These are phyloP conservation scores for Kwoniella europaea DNA, from an alignment of 768 basidiomycete genomes.

Conservation along the genomic window DNA sequence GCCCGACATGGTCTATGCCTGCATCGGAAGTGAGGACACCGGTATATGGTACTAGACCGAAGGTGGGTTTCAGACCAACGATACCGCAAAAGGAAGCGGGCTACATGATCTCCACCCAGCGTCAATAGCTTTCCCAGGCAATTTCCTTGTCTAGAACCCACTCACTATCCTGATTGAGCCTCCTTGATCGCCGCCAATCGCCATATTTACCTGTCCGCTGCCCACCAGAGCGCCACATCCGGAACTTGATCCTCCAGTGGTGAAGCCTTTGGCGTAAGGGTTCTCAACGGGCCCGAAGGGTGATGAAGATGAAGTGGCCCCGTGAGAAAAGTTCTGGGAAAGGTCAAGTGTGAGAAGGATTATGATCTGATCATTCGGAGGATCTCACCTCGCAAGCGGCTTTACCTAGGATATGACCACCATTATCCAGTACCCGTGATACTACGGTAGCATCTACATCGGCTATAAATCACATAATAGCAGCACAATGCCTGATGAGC, in stretches of 20 bases:
- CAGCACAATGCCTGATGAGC: background rate
- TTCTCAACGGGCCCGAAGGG: slow-evolving; percentile 62
- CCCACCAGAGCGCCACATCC: slow-evolving; percentile 62
- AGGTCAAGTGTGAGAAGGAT: background rate
- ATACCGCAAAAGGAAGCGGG: slow-evolving; percentile 62
- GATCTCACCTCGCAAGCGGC: slow-evolving; percentile 58
- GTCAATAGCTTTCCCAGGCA: background rate
- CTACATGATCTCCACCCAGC: slow-evolving; percentile 22
- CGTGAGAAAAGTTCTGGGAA: slow-evolving; percentile 57
- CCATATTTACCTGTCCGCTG: slow-evolving; percentile 60
- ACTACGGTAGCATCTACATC: slow-evolving; percentile 62
- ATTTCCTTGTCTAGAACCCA: background rate
- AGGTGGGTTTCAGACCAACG: slow-evolving; percentile 61
- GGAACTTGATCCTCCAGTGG: slow-evolving; percentile 61
- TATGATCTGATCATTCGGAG: background rate
- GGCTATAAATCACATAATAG: slow-evolving; percentile 17
- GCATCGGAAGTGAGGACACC: slow-evolving; percentile 61
- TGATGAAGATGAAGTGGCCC: slow-evolving; percentile 59
- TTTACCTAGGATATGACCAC: slow-evolving; percentile 60
- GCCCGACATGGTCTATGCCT: slow-evolving; percentile 61
- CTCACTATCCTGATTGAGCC: slow-evolving; percentile 61
- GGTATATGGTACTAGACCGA: slow-evolving; percentile 63
- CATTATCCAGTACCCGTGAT: slow-evolving; percentile 61
- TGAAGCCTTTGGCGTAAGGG: slow-evolving; percentile 61
- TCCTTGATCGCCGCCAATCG: slow-evolving; percentile 64